phyloP scores from a whole-genome alignment of 257 asterid genomes.

The Galeopsis tetrahit region DNA sequence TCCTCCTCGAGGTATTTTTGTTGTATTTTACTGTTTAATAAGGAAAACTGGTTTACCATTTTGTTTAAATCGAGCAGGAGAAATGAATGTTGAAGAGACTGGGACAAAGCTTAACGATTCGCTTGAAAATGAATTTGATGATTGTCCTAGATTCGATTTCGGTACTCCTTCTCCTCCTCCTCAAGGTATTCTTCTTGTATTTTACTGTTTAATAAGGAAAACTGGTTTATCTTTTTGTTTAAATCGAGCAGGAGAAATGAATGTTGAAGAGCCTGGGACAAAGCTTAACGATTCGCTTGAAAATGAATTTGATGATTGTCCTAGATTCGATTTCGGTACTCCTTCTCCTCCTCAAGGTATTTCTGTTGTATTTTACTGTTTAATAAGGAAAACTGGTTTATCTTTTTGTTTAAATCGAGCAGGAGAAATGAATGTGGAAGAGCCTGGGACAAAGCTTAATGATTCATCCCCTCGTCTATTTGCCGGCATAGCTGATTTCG shows the following conservation, averaged over 20 bases:
- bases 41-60: slow-evolving; percentile 12
- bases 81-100: slow-evolving; percentile 29
- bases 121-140: slow-evolving; percentile 39
- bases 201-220: not conserved
- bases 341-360: slow-evolving; percentile 44
- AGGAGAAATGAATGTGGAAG: slow-evolving; percentile 35
- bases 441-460: slow-evolving; percentile 27
- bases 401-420: slow-evolving; percentile 19
- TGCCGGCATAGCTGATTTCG: slow-evolving; percentile 46
- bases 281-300: slow-evolving; percentile 34
- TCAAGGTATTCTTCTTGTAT: slow-evolving; percentile 31
- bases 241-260: slow-evolving; percentile 33
- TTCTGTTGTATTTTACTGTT: not conserved
- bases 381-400: slow-evolving; percentile 8
- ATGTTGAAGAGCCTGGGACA: slow-evolving; percentile 30
- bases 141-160: slow-evolving; percentile 46
- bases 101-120: slow-evolving; percentile 23
- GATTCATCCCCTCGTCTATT: slow-evolving; percentile 41
- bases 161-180: slow-evolving; percentile 45
- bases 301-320: slow-evolving; percentile 42
- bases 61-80: slow-evolving; percentile 31
- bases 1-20: slow-evolving; percentile 38
- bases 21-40: not conserved
- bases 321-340: slow-evolving; percentile 48
- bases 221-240: slow-evolving; percentile 3